Base-by-base conservation (phyloP, 768 basidiomycete species). In the Tylopilus balloui region DNA sequence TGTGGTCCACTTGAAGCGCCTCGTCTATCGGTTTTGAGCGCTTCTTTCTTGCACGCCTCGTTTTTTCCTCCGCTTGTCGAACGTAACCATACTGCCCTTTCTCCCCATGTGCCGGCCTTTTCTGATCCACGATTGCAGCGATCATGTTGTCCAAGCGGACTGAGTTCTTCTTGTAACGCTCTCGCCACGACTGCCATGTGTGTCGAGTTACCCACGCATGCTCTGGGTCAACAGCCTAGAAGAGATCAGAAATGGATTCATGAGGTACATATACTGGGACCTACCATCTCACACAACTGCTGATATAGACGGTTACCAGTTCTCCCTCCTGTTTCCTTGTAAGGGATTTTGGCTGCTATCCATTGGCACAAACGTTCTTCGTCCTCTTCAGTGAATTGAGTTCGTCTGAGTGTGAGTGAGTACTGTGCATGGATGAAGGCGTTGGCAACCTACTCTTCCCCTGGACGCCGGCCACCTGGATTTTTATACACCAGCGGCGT, bases 131-230 rank as follows among this genome's bases (percentile, higher is more conserved):
- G 12, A 89, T 81, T 5, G 70, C 70, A 2, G 79, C 66, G 45
- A 92, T 90, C 46, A 78, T 67, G 11, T 60, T 60, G 59, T 91
- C 87, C 31, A 91, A 74, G 10, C 87, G 80, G 7, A 69, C 61
- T 0, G 86, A 71, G 52, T 92, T 85, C 67, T 91, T 91, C 72
- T 91, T 90, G 71, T 92, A 92, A 24, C 89, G 76, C 61, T 92
- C 88, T 23, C 89, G 79, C 88, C 88, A 92, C 14, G 88, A 92
- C 55, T 90, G 87, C 88, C 88, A 92, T 2, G 88, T 89, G 62
- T 92, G 88, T 14, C 88, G 81, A 21, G 72, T 75, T 17, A 89
- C 89, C 88, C 88, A 91, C 0, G 77, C 72, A 58, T 80, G 89
- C 53, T 87, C 86, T 2, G 86, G 83, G 52, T 88, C 84, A 42